Evolutionary conservation across 192 early-diverging fungal species (phyloP).

Genomic region (Diversispora eburnea): DNA sequence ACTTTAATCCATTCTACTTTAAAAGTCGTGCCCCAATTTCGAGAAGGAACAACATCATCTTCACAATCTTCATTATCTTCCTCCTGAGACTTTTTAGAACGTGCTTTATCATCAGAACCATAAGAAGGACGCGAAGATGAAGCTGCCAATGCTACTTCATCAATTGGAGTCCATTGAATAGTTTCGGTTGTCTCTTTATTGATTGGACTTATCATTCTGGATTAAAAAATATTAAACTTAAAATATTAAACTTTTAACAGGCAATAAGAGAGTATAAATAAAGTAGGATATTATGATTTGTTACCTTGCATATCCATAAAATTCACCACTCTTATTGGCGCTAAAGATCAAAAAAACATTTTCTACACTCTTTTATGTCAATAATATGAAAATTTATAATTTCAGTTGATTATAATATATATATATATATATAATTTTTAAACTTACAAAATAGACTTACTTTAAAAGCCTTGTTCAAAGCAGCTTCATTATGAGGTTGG

Average conservation of each 20-base stretch:
- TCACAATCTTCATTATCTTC: conserved; percentile 39
- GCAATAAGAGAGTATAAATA: background rate
- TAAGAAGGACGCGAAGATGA: conserved; percentile 24
- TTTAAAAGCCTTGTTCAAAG: conserved; percentile 45
- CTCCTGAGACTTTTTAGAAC: conserved; percentile 32
- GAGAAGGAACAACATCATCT: conserved; percentile 32
- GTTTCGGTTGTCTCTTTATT: conserved; percentile 30
- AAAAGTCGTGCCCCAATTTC: conserved; percentile 47
- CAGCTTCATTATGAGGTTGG: conserved; percentile 45
- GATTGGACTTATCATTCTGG: conserved; percentile 39
- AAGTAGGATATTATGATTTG: background rate
- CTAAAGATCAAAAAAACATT: conserved; percentile 50
- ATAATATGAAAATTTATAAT: background rate
- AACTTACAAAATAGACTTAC: conserved; percentile 22
- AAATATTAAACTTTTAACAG: background rate
- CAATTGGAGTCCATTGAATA: conserved; percentile 31
- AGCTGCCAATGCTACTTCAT: conserved; percentile 35
- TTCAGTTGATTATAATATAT: background rate
- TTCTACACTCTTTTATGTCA: conserved; percentile 32
- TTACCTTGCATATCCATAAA: conserved; percentile 50
- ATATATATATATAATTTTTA: no score
- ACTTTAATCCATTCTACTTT: conserved; percentile 48
- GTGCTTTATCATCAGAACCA: conserved; percentile 33
- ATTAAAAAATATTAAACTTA: background rate
- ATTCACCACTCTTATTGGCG: conserved; percentile 52